Evolutionary conservation across 2,329 filamentous ascomycete genomes (phyloP), one percentile per base, ranked within the genome.

Genomic region (Trichoderma simmonsii): DNA sequence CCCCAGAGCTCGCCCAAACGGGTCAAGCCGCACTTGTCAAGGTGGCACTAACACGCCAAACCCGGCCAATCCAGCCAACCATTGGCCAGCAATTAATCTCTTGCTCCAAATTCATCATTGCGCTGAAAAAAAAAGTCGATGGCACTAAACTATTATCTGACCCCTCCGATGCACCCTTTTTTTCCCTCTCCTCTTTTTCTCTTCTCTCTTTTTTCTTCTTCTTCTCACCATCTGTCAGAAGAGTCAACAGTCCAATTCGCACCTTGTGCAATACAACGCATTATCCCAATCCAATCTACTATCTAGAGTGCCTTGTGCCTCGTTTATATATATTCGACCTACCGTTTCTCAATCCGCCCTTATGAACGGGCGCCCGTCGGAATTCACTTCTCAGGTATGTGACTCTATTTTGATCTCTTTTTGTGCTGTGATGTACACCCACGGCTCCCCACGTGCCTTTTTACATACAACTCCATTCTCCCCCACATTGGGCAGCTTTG

Each of bases 351-450:
- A 83, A 87, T 83, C 87, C 86, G 91, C 90, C 87, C 91, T 91
- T 92, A 94, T 94, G 92, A 92, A 91, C 91, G 91, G 91, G 87
- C 91, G 91, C 88, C 87, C 89, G 85, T 93, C 92, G 84, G 88
- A 91, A 83, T 95, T 94, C 87, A 95, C 92, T 86, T 95, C 92
- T 85, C 92, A 95, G 90, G 92, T 93, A 91, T 74, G 75, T 70
- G 43, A 43, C 72, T 65, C 66, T 74, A 73, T 69, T 71, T 72
- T 63, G 3, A 18, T 12, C 43, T 39, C n/a, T 56, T 26, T 24
- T 36, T 54, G 57, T 60, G 57, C 30, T 34, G 30, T 34, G 15
- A 60, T 30, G 8, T 60, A 28, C 11, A 60, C 32, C 57, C 28
- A 60, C 30, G 18, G 24, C 57, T 60, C 34, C 66, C 26, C 66